Conservation (phyloP, 768 basidiomycete genomes). For the Russula vinacea region DNA sequence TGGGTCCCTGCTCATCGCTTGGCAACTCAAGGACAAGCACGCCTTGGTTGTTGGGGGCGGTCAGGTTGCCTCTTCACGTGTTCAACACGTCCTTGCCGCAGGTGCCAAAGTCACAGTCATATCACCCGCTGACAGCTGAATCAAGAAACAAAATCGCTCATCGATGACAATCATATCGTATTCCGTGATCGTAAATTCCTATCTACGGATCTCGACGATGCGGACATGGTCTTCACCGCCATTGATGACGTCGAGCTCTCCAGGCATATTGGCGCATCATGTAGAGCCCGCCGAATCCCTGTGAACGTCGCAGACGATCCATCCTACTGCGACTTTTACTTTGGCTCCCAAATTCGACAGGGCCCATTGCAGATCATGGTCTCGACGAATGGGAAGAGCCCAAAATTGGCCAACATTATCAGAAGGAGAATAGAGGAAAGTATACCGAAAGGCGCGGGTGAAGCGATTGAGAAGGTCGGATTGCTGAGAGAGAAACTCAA, state of each 20-base stretch:
- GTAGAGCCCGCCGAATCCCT: slow-evolving; percentile 67
- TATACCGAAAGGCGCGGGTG: slow-evolving; percentile 70
- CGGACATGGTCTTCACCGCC: slow-evolving; percentile 91
- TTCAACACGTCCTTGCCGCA: slow-evolving; percentile 79
- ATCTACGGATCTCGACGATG: slow-evolving; percentile 60
- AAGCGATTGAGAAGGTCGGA: slow-evolving; percentile 79
- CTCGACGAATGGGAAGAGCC: slow-evolving; percentile 91
- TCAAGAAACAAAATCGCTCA: slow-evolving; percentile 51
- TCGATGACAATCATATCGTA: slow-evolving; percentile 52
- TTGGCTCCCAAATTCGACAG: slow-evolving; percentile 87
- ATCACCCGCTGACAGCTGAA: slow-evolving; percentile 66
- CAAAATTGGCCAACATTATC: slow-evolving; percentile 84
- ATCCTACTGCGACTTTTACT: slow-evolving; percentile 95
- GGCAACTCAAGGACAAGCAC: slow-evolving; percentile 80
- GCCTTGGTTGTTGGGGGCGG: slow-evolving; percentile 95
- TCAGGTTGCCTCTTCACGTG: slow-evolving; percentile 82
- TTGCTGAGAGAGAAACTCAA: slow-evolving; percentile 67
- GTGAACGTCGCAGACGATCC: slow-evolving; percentile 98
- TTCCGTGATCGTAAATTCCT: slow-evolving; percentile 70
- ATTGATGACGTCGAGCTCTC: slow-evolving; percentile 76
- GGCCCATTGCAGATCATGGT: slow-evolving; percentile 95
- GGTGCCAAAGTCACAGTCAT: slow-evolving; percentile 78
- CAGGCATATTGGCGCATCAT: slow-evolving; percentile 65
- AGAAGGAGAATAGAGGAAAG: slow-evolving; percentile 60
- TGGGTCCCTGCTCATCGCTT: slow-evolving; percentile 85